Evolutionary conservation across 192 early-diverging fungal species (phyloP).

Genomic region (Backusella macrospora): DNA sequence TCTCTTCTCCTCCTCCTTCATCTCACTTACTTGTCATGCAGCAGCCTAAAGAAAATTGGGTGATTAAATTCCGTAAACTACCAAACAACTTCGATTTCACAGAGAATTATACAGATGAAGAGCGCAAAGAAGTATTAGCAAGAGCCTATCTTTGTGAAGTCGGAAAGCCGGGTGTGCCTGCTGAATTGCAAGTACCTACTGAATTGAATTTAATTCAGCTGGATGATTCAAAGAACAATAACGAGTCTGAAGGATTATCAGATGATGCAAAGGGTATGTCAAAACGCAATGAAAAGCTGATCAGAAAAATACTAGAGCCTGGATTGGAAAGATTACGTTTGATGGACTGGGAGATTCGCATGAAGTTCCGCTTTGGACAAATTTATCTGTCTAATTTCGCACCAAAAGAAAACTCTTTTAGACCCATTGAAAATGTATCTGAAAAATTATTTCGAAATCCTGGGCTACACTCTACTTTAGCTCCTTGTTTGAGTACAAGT

Average conservation of each 20-base stretch:
- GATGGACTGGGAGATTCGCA: slow-evolving; percentile 41
- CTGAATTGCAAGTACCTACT: neutral
- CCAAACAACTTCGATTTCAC: slow-evolving; percentile 15
- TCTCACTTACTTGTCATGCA: slow-evolving; percentile 5
- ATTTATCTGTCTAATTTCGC: slow-evolving; percentile 42
- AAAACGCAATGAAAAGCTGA: slow-evolving; percentile 19
- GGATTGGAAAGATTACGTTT: slow-evolving; percentile 39
- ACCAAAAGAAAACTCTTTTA: slow-evolving; percentile 15
- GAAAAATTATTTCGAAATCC: slow-evolving; percentile 33
- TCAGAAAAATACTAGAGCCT: slow-evolving; percentile 25
- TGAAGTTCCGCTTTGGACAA: slow-evolving; percentile 45
- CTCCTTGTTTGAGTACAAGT: slow-evolving; percentile 40
- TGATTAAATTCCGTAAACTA: slow-evolving; percentile 15
- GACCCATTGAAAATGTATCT: slow-evolving; percentile 27
- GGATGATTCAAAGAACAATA: slow-evolving; percentile 11
- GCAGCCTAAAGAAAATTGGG: slow-evolving; percentile 24
- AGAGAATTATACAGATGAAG: neutral
- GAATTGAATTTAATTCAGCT: slow-evolving; percentile 26
- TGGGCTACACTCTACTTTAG: slow-evolving; percentile 34
- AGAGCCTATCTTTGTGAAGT: slow-evolving; percentile 21
- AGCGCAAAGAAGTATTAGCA: neutral
- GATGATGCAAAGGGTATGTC: neutral
- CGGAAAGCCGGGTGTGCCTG: slow-evolving; percentile 9
- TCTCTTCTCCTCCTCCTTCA: neutral
- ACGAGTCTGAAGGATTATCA: neutral